These are phyloP conservation scores for Aureobasidium sp. DNA, from an alignment of 2,329 filamentous ascomycete species.

Conservation along the genomic window DNA sequence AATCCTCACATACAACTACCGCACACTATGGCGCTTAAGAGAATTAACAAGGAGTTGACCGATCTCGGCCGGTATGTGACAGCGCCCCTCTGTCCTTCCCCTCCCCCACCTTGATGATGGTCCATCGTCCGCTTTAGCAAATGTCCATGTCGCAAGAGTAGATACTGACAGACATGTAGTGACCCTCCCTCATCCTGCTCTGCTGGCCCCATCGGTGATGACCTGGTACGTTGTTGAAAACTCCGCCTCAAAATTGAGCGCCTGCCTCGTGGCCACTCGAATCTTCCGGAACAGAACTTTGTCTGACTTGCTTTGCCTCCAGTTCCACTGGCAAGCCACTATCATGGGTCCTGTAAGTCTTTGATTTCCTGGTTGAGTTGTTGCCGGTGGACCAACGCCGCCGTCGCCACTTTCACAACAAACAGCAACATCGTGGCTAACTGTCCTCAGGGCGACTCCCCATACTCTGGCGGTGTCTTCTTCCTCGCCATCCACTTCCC, in stretches of 20 bases:
- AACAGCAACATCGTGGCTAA: background rate
- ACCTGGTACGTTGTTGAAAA: conserved; percentile 66
- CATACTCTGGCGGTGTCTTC: conserved; percentile 97
- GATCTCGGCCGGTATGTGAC: conserved; percentile 71
- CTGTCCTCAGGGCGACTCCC: conserved; percentile 69
- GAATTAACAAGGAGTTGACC: conserved; percentile 90
- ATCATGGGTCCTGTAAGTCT: conserved; percentile 96
- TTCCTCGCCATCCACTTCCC: conserved; percentile 99
- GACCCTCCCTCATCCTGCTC: conserved; percentile 98
- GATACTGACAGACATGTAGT: conserved; percentile 47
- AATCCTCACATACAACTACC: conserved; percentile 19
- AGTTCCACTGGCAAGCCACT: conserved; percentile 99
- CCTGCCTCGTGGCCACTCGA: conserved; percentile 14
- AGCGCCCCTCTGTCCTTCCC: conserved; percentile 4
- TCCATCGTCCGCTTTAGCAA: background rate
- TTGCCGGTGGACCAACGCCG: background rate
- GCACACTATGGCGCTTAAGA: conserved; percentile 71
- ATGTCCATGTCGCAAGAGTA: conserved; percentile 6
- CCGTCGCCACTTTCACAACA: conserved; percentile 12
- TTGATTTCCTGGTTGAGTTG: background rate
- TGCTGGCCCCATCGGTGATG: conserved; percentile 91
- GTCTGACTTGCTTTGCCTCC: conserved; percentile 29
- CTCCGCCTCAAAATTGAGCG: conserved; percentile 10
- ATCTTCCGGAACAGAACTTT: conserved; percentile 17
- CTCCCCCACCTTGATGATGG: conserved; percentile 12